Evolutionary conservation across 768 basidiomycete genomes (phyloP).

Genomic region (Butyriboletus loyo): DNA sequence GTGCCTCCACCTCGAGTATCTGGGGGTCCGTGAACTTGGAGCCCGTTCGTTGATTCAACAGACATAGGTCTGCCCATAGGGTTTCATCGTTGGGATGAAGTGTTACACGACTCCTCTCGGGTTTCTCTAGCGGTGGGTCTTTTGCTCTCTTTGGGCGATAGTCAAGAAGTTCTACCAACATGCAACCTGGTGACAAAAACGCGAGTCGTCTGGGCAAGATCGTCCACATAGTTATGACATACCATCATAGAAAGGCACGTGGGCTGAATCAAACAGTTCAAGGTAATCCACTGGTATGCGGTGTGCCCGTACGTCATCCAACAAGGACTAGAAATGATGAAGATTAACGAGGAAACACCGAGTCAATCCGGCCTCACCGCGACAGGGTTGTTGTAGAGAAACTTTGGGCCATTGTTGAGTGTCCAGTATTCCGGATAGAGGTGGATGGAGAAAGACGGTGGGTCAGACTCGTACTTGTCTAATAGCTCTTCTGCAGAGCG

Average conservation of each 20-base stretch:
- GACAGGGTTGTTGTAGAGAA: slow-evolving; percentile 74
- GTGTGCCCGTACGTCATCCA: slow-evolving; percentile 80
- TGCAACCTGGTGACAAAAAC: slow-evolving; percentile 53
- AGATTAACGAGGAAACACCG: slow-evolving; percentile 1
- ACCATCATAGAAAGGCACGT: slow-evolving; percentile 85
- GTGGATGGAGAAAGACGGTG: slow-evolving; percentile 77
- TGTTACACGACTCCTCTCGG: slow-evolving; percentile 66
- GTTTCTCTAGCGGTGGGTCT: slow-evolving; percentile 56
- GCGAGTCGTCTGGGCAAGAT: background rate
- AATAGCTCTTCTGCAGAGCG: slow-evolving; percentile 61
- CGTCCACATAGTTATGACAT: slow-evolving; percentile 16
- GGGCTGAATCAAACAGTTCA: slow-evolving; percentile 70
- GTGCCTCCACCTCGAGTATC: slow-evolving; percentile 70
- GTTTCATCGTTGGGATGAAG: slow-evolving; percentile 78
- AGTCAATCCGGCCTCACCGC: slow-evolving; percentile 41
- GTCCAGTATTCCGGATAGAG: slow-evolving; percentile 80
- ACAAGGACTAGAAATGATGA: slow-evolving; percentile 50
- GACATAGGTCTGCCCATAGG: slow-evolving; percentile 75
- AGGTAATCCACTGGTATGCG: slow-evolving; percentile 85
- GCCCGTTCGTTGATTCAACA: slow-evolving; percentile 57
- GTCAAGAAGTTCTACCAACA: slow-evolving; percentile 82
- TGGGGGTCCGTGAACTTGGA: slow-evolving; percentile 68
- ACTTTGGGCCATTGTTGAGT: slow-evolving; percentile 78
- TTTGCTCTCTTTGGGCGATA: slow-evolving; percentile 60
- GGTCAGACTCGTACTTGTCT: slow-evolving; percentile 49